Conservation (phyloP, 2,329 filamentous ascomycete species). For the Sporothrix protearum region DNA sequence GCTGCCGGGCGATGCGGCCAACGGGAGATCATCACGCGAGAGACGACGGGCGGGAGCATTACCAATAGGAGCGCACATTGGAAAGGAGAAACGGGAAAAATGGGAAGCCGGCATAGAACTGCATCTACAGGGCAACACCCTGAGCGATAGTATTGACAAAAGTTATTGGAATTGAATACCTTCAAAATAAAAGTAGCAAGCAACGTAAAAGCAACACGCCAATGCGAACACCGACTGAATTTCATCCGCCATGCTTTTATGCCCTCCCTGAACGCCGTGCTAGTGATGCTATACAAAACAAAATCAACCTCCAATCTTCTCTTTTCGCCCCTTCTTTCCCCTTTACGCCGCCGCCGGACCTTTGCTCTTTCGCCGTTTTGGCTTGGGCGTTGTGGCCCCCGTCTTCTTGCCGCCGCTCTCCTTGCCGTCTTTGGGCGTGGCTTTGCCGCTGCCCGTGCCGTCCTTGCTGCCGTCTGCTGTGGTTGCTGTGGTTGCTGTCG, state of each 20-base stretch:
- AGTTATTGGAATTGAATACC: background rate
- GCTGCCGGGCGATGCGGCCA: no score
- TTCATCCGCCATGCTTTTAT: background rate
- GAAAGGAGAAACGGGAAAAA: background rate
- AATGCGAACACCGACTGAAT: background rate
- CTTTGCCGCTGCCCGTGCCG: conserved; percentile 30
- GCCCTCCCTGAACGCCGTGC: background rate
- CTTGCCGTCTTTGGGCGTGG: conserved; percentile 46
- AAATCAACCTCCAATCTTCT: no score
- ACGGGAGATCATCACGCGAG: no score
- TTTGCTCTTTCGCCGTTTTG: conserved; percentile 50
- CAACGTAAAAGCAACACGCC: no score
- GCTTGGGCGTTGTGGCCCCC: conserved; percentile 39
- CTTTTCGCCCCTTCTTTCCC: background rate
- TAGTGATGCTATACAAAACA: conserved; percentile 7
- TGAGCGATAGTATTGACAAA: background rate
- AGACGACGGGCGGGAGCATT: background rate
- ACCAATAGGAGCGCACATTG: background rate
- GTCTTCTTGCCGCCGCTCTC: conserved; percentile 41
- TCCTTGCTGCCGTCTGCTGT: conserved; percentile 37
- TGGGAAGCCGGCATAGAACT: background rate
- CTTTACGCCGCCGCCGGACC: background rate
- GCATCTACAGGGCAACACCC: background rate
- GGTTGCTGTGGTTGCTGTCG: no score
- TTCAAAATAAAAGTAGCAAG: background rate